These are phyloP conservation scores for Paramecium biaurelia DNA, from an alignment of 73 alveolate species.

Conservation along the genomic window DNA sequence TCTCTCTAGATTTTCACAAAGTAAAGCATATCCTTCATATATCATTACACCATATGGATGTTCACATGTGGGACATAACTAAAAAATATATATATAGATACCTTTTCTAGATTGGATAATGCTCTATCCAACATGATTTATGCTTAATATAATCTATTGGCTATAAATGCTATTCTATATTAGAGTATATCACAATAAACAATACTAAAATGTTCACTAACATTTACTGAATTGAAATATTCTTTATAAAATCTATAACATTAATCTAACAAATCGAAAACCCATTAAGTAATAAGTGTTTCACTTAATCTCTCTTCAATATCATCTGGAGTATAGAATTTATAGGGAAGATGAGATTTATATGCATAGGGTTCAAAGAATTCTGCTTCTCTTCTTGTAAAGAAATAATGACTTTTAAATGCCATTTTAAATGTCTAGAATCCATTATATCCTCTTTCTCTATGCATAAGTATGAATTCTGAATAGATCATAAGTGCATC, in stretches of 20 bases:
- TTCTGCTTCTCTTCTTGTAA: neutral
- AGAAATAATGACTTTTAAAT: neutral
- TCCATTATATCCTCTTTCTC: neutral
- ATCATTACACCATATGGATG: conserved; percentile 35
- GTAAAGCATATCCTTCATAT: neutral
- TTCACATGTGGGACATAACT: conserved; percentile 26
- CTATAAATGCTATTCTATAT: neutral
- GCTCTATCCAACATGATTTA: neutral
- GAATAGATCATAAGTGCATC: conserved; percentile 3
- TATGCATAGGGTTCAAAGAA: neutral
- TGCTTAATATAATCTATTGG: neutral
- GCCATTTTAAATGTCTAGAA: neutral
- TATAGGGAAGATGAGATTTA: neutral
- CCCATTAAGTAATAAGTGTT: neutral
- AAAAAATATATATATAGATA: neutral
- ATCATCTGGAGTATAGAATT: conserved; percentile 7
- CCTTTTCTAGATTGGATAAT: neutral
- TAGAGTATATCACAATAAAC: neutral
- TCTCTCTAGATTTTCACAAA: neutral
- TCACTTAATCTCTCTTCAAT: conserved; percentile 20
- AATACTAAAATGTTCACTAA: neutral
- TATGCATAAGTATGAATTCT: neutral
- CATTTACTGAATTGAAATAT: neutral
- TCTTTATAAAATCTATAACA: neutral
- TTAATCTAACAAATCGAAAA: neutral